Evolutionary conservation across 495 filamentous ascomycete species (phyloP).

Genomic region (Letharia lupina): DNA sequence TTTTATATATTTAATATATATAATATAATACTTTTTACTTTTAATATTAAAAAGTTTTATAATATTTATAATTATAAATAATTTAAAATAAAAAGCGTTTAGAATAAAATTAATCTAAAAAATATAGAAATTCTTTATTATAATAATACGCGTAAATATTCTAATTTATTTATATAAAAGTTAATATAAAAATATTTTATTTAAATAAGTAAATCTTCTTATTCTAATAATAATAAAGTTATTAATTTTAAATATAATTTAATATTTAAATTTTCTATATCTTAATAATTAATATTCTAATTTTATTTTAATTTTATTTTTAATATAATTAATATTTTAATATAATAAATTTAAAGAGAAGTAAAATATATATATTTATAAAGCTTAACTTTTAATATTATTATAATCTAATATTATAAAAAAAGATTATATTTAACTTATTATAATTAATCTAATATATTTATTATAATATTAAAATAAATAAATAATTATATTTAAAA

Average conservation of each 20-base stretch:
- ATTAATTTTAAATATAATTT: not conserved
- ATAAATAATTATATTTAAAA: too few relatives aligned
- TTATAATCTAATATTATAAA: not conserved
- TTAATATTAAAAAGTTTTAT: not conserved
- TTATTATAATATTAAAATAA: too few relatives aligned
- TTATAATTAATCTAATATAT: not conserved
- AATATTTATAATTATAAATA: not conserved
- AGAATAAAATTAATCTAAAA: not conserved
- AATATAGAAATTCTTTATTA: not conserved
- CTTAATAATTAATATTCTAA: too few relatives aligned
- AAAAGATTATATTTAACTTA: not conserved
- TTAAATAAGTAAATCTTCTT: not conserved
- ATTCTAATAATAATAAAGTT: not conserved
- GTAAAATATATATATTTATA: not conserved
- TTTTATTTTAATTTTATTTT: too few relatives aligned
- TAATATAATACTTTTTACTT: too few relatives aligned
- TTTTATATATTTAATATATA: not conserved
- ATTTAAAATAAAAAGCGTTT: not conserved
- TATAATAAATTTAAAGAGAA: too few relatives aligned
- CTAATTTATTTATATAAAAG: not conserved
- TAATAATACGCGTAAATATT: not conserved
- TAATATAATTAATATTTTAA: too few relatives aligned
- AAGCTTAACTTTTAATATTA: not conserved
- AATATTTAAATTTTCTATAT: too few relatives aligned
- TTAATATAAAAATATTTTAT: not conserved